phyloP scores from a whole-genome alignment of 129 eudicot genomes.

The Mikania micrantha region DNA sequence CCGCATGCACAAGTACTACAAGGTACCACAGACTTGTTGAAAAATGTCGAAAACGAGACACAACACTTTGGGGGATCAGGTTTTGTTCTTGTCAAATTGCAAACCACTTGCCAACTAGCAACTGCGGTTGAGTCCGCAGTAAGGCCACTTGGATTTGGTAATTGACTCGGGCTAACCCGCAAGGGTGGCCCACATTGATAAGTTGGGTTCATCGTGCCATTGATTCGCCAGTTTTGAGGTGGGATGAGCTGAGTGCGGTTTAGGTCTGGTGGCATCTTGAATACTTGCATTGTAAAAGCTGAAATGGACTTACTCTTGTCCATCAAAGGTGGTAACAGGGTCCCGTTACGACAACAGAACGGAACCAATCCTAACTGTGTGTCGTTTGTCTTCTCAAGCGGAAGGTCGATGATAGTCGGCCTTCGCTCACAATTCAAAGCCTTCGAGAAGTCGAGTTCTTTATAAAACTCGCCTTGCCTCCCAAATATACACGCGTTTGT shows the following conservation, averaged over 20 bases:
- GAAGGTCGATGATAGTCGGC: constrained; percentile 70
- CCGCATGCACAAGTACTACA: constrained; percentile 81
- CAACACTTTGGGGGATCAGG: constrained; percentile 47
- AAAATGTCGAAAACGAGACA: constrained; percentile 60
- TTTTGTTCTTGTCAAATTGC: constrained; percentile 34
- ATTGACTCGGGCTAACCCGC: constrained; percentile 41
- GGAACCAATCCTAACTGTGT: constrained; percentile 50
- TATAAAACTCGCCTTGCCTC: constrained; percentile 42
- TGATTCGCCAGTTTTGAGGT: constrained; percentile 59
- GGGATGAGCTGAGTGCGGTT: constrained; percentile 50
- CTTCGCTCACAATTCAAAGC: constrained; percentile 48
- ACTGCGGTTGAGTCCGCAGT: constrained; percentile 37
- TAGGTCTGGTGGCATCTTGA: constrained; percentile 63
- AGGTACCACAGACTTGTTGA: constrained; percentile 49
- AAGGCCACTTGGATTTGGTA: constrained; percentile 51
- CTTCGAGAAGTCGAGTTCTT: constrained; percentile 46
- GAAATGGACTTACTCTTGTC: constrained; percentile 41
- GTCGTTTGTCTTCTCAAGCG: constrained; percentile 47
- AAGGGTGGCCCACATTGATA: constrained; percentile 52
- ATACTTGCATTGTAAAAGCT: constrained; percentile 50
- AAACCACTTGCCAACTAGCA: constrained; percentile 64
- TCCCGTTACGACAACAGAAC: constrained; percentile 63
- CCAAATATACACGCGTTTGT: constrained; percentile 53
- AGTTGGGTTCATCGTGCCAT: constrained; percentile 34
- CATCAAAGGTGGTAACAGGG: constrained; percentile 48